phyloP scores from a whole-genome alignment of 208 protist species.

The Trypanosoma vivax region DNA sequence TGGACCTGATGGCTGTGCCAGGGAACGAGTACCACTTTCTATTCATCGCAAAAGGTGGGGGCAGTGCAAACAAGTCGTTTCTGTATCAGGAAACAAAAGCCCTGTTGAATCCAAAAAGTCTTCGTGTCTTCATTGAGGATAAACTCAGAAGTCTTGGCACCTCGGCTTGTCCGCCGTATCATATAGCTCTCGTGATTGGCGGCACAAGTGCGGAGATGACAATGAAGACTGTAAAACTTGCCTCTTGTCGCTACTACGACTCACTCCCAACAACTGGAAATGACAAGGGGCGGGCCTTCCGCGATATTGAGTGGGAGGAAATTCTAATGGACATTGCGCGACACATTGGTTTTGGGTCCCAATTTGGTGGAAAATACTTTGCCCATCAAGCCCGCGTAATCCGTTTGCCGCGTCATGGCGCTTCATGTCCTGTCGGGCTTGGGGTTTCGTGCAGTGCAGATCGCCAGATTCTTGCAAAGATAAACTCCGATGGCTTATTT shows the following conservation, averaged over 20 bases:
- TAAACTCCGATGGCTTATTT: constrained; percentile 91
- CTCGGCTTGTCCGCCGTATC: constrained; percentile 97
- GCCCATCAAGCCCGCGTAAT: constrained; percentile 94
- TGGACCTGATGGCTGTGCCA: constrained; percentile 92
- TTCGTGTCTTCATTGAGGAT: constrained; percentile 91
- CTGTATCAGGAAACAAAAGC: constrained; percentile 97
- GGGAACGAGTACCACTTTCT: constrained; percentile 95
- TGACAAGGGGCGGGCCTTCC: constrained; percentile 91
- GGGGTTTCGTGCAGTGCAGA: constrained; percentile 96
- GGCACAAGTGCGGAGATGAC: constrained; percentile 95
- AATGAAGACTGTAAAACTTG: constrained; percentile 97
- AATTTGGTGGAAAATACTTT: constrained; percentile 97
- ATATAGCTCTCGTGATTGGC: constrained; percentile 96
- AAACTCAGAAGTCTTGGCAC: constrained; percentile 95
- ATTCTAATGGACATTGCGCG: constrained; percentile 86
- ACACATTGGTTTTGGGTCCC: constrained; percentile 90
- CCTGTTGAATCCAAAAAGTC: constrained; percentile 89
- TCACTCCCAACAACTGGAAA: constrained; percentile 91
- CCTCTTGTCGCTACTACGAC: constrained; percentile 93
- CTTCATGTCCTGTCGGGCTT: constrained; percentile 91
- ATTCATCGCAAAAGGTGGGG: constrained; percentile 97
- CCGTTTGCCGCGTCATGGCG: constrained; percentile 87
- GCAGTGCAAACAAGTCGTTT: constrained; percentile 97
- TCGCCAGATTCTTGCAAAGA: constrained; percentile 92
- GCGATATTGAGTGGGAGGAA: constrained; percentile 93